Base-by-base conservation (phyloP, 768 basidiomycete species). In the Cyclocybe aegerita region DNA sequence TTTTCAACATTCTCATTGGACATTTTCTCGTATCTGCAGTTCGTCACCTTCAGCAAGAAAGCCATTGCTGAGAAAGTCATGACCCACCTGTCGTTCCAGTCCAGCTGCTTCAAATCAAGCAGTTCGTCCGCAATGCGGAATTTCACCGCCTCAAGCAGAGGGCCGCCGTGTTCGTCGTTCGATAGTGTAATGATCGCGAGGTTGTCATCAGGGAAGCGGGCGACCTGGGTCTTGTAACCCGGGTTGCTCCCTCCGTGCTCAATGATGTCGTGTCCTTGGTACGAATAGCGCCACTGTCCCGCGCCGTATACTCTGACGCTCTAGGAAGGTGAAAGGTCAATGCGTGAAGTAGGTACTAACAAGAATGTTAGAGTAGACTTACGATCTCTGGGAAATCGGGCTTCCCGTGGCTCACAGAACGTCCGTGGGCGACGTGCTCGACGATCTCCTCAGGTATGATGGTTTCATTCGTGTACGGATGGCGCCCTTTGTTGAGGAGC, bases 171-270 rank as follows among this genome's bases (percentile, higher is more conserved):
- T 0, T 60, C 73, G 46, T 77, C 74, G 47, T 77, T 76, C 4
- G 71, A 71, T 2, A 77, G 61, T 1, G 69, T 58, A 8, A 73
- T 60, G 23, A 78, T 62, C 1, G 63, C 76, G 7, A 78, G 59
- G 33, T 71, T 68, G 16, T 71, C 68, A 38, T 70, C 53, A 0
- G 74, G 70, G 46, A 72, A 70, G 1, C 70, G 61, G 1, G 66
- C 50, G 8, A 72, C 59, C 48, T 65, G 63, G 0, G 60, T 60
- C 41, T 56, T 61, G 48, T 53, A 75, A 1, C 74, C 74, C 1
- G 73, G 71, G 50, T 71, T 70, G 40, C 59, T 66, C 2, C 76
- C 74, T 2, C 72, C 72, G 54, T 78, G 75, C 48, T 76, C 74
- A 36, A 78, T 66, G 7, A 75, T 60, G 43, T 74, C 72, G 42